Base-by-base conservation (phyloP, 2,329 filamentous ascomycete genomes). In the Emergomyces orientalis region DNA sequence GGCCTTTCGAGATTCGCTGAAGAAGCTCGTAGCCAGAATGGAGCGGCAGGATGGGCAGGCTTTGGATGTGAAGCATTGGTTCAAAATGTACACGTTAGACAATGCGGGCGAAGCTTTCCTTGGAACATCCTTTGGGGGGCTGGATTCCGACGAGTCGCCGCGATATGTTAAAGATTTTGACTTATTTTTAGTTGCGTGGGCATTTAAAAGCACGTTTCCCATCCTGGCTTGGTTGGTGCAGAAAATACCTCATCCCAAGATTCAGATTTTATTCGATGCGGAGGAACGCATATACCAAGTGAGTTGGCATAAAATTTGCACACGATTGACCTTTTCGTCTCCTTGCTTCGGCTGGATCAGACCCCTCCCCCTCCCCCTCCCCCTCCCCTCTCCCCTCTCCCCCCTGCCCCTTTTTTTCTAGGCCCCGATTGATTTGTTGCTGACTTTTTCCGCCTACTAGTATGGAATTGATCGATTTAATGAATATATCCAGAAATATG, bases 91-190 rank as follows among this genome's bases (percentile, higher is more conserved):
- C 52, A 58, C 60, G 17, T 41, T 62, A 52, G 60, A 62, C 51
- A 57, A 57, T 52, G 51, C 62, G 30, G 61, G 63, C 17, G 58
- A 65, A 37, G 54, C 62, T 25, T 65, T 65, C 51, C 63, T 65
- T 14, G 63, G 63, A n/a, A 43, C 62, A 45, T 57, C 63, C 17
- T 65, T 65, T 60, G 61, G 60, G 2, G 63, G 61, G 14, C 32
- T 65, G 30, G 56, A 60, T 25, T 60, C 55, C 32, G 58, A 59
- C 32, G 61, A 60, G n/a, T 30, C 57, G 52, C 63, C 61, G 22
- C 61, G 56, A 49, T 63, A 60, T 27, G 56, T 63, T 25, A 62
- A 60, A n/a, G 63, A 65, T 47, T 54, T 63, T 30, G 63, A 65
- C 39, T 22, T 59, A 8, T 43, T 60, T 60, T 65, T 65, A n/a